Evolutionary conservation across 2,329 filamentous ascomycete species (phyloP).

Genomic region (Alternaria sp.): DNA sequence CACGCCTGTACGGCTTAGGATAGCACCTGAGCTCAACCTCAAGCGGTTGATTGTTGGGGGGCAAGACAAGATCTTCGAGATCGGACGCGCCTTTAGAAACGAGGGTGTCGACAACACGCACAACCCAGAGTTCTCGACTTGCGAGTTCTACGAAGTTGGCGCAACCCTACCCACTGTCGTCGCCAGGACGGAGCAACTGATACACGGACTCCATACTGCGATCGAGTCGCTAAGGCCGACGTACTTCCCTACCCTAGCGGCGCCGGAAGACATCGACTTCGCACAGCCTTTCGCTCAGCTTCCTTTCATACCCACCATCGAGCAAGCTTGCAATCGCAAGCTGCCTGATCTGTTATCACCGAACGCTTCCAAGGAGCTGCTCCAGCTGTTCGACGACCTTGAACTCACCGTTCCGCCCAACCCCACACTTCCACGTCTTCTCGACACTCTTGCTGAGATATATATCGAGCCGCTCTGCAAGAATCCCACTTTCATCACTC

Average conservation of each 20-base stretch:
- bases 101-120: constrained; percentile 77
- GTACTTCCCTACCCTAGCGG: constrained; percentile 38
- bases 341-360: constrained; percentile 62
- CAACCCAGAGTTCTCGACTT: constrained; percentile 97
- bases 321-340: constrained; percentile 67
- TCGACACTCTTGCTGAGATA: constrained; percentile 77
- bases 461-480: constrained; percentile 81
- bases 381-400: constrained; percentile 60
- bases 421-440: constrained; percentile 69
- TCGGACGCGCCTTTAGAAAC: constrained; percentile 90
- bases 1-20: constrained; percentile 76
- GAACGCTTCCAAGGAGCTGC: constrained; percentile 65
- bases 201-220: constrained; percentile 53
- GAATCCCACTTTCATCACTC: constrained; percentile 80
- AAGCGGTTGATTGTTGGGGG: constrained; percentile 91
- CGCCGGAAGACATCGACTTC: constrained; percentile 63
- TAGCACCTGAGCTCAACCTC: constrained; percentile 93
- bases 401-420: constrained; percentile 58
- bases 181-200: constrained; percentile 72
- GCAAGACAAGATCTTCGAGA: constrained; percentile 88
- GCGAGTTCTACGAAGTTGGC: constrained; percentile 94
- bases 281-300: constrained; percentile 66
- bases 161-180: constrained; percentile 78
- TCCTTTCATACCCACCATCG: constrained; percentile 82
- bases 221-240: constrained; percentile 54